These are phyloP conservation scores for Penicillium sp. DNA, from an alignment of 2,329 filamentous ascomycete species.

Conservation along the genomic window DNA sequence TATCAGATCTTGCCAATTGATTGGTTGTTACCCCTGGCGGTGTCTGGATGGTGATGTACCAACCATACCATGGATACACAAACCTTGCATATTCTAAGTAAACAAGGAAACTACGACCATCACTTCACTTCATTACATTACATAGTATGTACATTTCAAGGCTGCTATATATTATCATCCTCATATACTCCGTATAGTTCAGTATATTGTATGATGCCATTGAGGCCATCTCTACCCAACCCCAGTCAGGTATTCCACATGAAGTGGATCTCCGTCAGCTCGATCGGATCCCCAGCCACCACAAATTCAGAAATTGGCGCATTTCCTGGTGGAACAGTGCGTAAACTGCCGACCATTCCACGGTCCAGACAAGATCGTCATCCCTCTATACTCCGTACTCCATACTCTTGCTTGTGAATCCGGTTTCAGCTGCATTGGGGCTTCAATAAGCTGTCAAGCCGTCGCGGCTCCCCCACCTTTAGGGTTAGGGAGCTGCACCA, in stretches of 20 bases:
- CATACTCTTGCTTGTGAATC: constrained; percentile 14
- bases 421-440: constrained; percentile 20
- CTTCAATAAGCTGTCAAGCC: constrained; percentile 19
- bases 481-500: constrained; percentile 10
- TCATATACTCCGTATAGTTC: background rate
- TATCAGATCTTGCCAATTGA: constrained; percentile 3
- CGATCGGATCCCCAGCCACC: constrained; percentile 27
- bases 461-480: constrained; percentile 16
- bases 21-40: constrained; percentile 23
- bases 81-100: constrained; percentile 11
- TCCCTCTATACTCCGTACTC: constrained; percentile 8
- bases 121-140: too few species aligned
- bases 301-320: constrained; percentile 15
- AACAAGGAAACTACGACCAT: background rate
- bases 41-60: constrained; percentile 10
- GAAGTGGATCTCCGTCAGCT: constrained; percentile 22
- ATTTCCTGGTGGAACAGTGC: constrained; percentile 18
- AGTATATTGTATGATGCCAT: too few species aligned
- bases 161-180: too few species aligned
- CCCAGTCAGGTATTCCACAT: constrained; percentile 8
- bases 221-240: background rate
- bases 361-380: constrained; percentile 19
- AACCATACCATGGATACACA: constrained; percentile 1
- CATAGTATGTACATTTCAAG: too few species aligned
- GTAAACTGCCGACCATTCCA: constrained; percentile 12